These are phyloP conservation scores for Cystofilobasidium ferigula DNA, from an alignment of 768 basidiomycete species.

Conservation along the genomic window DNA sequence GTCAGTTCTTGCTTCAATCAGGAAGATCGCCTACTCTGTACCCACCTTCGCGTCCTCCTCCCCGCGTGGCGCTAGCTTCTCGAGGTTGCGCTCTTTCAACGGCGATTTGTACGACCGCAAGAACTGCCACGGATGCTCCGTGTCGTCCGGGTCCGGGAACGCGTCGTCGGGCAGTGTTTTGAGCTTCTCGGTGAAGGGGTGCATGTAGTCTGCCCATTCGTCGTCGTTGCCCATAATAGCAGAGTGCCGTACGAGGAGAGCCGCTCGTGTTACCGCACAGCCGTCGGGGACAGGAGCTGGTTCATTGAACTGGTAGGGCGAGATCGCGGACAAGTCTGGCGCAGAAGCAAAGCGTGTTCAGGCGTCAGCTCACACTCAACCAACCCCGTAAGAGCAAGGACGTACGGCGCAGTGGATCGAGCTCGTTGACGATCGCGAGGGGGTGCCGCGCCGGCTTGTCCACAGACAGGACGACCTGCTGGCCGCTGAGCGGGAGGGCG, in stretches of 20 bases:
- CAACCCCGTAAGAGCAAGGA: background rate
- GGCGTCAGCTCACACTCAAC: too few relatives aligned
- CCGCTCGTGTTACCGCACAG: slow-evolving; percentile 35
- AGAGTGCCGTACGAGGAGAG: slow-evolving; percentile 39
- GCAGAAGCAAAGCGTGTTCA: too few relatives aligned
- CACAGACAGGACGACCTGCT: background rate
- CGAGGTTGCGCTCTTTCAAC: slow-evolving; percentile 38
- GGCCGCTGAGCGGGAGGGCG: background rate
- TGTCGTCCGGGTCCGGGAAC: slow-evolving; percentile 18
- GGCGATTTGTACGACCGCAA: slow-evolving; percentile 36
- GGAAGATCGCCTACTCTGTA: background rate
- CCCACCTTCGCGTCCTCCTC: slow-evolving; percentile 36
- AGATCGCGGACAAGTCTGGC: slow-evolving; percentile 38
- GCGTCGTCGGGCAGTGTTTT: slow-evolving; percentile 22
- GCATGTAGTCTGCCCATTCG: slow-evolving; percentile 31
- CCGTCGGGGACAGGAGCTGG: slow-evolving; percentile 33
- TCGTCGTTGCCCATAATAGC: slow-evolving; percentile 37
- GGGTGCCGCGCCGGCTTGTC: background rate
- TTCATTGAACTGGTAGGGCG: slow-evolving; percentile 35
- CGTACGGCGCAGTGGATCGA: slow-evolving; percentile 18
- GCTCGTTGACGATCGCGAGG: background rate
- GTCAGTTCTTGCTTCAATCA: too few relatives aligned
- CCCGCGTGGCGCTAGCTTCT: slow-evolving; percentile 36
- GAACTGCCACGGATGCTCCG: slow-evolving; percentile 33
- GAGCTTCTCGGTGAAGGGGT: slow-evolving; percentile 39